These are phyloP conservation scores for Adansonia madagascariensis DNA, from an alignment of 441 rosid genomes.

Conservation along the genomic window DNA sequence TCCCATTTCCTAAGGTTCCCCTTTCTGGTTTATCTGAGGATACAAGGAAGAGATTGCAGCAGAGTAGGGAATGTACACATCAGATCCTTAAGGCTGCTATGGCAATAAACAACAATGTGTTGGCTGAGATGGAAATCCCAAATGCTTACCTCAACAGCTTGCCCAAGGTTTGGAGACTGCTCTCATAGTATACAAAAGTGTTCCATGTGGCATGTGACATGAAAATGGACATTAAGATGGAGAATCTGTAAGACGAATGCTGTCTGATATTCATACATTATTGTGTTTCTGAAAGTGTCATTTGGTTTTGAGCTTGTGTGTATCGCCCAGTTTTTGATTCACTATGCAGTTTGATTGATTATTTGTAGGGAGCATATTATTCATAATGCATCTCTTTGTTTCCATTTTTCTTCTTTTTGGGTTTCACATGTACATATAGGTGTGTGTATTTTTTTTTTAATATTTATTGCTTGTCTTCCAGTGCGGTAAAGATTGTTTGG, in stretches of 20 bases:
- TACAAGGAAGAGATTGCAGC: conserved; percentile 76
- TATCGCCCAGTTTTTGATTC: not conserved
- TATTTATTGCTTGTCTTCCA: conserved; percentile 32
- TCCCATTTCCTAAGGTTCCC: conserved; percentile 91
- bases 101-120: conserved; percentile 90
- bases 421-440: not conserved
- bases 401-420: not conserved
- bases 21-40: conserved; percentile 73
- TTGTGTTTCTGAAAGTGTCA: conserved; percentile 11
- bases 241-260: not conserved
- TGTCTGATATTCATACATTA: not conserved
- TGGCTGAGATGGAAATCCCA: conserved; percentile 92
- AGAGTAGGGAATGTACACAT: conserved; percentile 80
- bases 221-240: not conserved
- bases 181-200: conserved; percentile 3
- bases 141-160: conserved; percentile 74
- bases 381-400: not conserved
- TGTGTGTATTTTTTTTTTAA: not conserved
- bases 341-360: conserved; percentile 2
- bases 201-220: conserved; percentile 3
- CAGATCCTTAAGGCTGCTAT: conserved; percentile 95
- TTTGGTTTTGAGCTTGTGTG: not conserved
- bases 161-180: conserved; percentile 65
- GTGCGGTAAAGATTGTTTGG: conserved; percentile 89
- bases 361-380: not conserved